phyloP scores from a whole-genome alignment of 2,329 filamentous ascomycete genomes.

The Talaromyces sp. region DNA sequence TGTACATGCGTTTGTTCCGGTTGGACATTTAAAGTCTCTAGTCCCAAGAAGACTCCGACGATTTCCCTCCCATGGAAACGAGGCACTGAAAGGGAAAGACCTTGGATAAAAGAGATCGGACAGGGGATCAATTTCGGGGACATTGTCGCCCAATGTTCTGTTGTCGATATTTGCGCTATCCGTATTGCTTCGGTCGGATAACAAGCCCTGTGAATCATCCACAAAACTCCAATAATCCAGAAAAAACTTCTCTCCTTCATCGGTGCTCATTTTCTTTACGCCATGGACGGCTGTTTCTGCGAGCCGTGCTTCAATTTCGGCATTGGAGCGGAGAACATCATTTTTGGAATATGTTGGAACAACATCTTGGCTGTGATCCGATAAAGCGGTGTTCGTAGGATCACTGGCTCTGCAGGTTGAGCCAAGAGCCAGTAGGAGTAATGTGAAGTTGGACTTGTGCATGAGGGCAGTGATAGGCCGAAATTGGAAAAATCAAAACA shows the following conservation, averaged over 20 bases:
- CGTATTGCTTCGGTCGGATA: conserved; percentile 6
- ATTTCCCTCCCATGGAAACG: conserved; percentile 3
- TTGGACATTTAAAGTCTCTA: conserved; percentile 61
- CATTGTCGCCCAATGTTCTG: background rate
- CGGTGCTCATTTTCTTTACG: conserved; percentile 49
- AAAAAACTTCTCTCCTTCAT: conserved; percentile 54
- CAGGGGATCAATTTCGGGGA: background rate
- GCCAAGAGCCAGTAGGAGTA: background rate
- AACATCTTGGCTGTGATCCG: background rate
- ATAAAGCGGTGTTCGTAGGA: background rate
- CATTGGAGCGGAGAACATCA: conserved; percentile 25
- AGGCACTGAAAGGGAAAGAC: conserved; percentile 14
- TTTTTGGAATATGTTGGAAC: background rate
- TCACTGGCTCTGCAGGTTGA: background rate
- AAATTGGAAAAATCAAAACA: background rate
- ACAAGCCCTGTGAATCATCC: conserved; percentile 14
- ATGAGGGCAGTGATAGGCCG: background rate
- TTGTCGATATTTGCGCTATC: background rate
- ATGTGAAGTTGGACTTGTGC: background rate
- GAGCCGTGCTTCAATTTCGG: conserved; percentile 34
- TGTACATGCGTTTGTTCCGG: conserved; percentile 56
- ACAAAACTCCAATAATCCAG: conserved; percentile 49
- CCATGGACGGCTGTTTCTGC: conserved; percentile 28
- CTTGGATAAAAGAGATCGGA: conserved; percentile 12
- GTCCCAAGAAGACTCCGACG: conserved; percentile 2